Evolutionary conservation across 805 yeast genomes (phyloP), one percentile per base, ranked within the genome.

Genomic region (Trichomonascus vanleenenianus): DNA sequence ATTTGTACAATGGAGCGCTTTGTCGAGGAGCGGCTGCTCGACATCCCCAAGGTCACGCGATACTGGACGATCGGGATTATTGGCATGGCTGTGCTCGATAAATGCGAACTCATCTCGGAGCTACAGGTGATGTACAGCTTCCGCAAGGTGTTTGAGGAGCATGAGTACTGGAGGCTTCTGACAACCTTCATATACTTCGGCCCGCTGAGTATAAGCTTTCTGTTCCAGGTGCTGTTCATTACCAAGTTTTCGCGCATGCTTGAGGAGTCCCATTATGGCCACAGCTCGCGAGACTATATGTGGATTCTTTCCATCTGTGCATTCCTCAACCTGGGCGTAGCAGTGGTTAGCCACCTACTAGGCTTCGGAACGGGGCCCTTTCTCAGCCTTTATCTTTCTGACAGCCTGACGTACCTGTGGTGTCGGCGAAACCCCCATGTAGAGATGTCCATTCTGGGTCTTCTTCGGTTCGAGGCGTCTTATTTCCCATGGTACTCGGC

Each of bases 31-130:
- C 47, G 55, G 55, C 50, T 50, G 32, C 36, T 45, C 57, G 72
- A 67, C 35, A 59, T 70, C 1, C 78, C 78, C 2, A 70, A 74
- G 2, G 73, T 74, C 16, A 74, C 79, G 3, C 54, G 75, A 40
- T 45, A 55, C 5, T 66, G 70, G 60, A 48, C 66, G 1, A 35
- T 60, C 1, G 63, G 65, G 2, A 56, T 71, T 2, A 54, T 64
- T 2, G 58, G 57, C 2, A 52, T 66, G 35, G 55, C 58, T 20
- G 43, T 51, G 8, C 51, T 67, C 32, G 72, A 66, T 35, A 64
- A 62, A 39, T 51, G 63, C 5, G 73, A 70, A 2, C 53, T 59
- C 3, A 39, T 71, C 10, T 51, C 60, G 18, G 49, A 53, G 32
- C 50, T 54, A 36, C 68, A 68, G 51, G 59, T 68, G 34, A 59